phyloP scores from a whole-genome alignment of 345 rosid species.

The Rhodamnia argentea region DNA sequence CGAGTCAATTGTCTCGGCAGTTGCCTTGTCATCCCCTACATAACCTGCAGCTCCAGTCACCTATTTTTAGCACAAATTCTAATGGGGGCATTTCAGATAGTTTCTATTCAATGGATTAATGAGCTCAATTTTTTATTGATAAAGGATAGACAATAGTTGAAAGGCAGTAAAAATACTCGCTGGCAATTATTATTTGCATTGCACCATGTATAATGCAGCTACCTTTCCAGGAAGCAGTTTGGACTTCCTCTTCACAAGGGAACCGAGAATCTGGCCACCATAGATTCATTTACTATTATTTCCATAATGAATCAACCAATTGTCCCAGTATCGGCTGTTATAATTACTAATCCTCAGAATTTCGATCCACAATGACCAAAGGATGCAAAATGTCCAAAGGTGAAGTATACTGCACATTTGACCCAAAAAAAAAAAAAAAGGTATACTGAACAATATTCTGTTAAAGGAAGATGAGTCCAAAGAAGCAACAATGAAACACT shows the following conservation, averaged over 20 bases:
- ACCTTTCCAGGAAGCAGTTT: not conserved
- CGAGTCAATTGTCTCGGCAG: conserved; percentile 65
- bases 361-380: not conserved
- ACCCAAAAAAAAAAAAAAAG: too few relatives aligned
- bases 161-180: not conserved
- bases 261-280: not conserved
- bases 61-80: not conserved
- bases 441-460: not conserved
- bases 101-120: not conserved
- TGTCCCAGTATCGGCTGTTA: not conserved
- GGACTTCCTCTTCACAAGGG: not conserved
- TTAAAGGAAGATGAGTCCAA: not conserved
- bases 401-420: not conserved
- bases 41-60: conserved; percentile 43
- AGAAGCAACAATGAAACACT: not conserved
- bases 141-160: not conserved
- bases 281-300: not conserved
- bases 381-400: not conserved
- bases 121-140: not conserved
- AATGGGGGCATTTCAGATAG: not conserved
- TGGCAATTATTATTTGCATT: not conserved
- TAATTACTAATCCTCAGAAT: not conserved
- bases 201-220: not conserved
- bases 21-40: conserved; percentile 76
- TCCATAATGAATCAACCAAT: not conserved